Evolutionary conservation across 2,329 filamentous ascomycete genomes (phyloP).

Genomic region (Lecanicillium sp.): DNA sequence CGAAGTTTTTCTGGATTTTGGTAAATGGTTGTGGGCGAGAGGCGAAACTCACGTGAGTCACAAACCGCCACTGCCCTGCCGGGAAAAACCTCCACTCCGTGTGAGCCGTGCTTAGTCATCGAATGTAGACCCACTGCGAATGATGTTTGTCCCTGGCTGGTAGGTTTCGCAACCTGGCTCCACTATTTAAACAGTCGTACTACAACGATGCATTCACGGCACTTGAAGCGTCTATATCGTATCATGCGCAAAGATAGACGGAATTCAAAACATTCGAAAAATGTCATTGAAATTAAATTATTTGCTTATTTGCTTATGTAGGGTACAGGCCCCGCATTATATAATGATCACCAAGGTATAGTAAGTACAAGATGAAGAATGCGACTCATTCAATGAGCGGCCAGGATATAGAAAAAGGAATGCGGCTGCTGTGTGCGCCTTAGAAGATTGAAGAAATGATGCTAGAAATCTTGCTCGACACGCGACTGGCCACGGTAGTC

Average conservation of each 20-base stretch:
- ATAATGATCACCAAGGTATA: background rate
- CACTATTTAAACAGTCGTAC: too few relatives aligned
- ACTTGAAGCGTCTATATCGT: too few relatives aligned
- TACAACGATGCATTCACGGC: too few relatives aligned
- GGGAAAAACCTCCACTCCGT: slow-evolving; percentile 8
- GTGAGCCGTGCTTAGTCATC: background rate
- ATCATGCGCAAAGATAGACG: too few relatives aligned
- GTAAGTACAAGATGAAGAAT: background rate
- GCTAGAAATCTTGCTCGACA: slow-evolving; percentile 8
- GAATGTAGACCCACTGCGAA: background rate
- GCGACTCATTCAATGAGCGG: background rate
- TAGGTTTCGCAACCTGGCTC: too few relatives aligned
- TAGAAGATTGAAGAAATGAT: slow-evolving; percentile 9
- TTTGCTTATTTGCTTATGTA: background rate
- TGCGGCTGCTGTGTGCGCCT: background rate
- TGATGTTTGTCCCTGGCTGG: too few relatives aligned
- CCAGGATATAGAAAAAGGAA: background rate
- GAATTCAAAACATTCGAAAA: too few relatives aligned
- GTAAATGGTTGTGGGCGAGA: slow-evolving; percentile 33
- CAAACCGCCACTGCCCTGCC: slow-evolving; percentile 12
- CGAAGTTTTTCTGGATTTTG: slow-evolving; percentile 33
- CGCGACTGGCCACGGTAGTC: slow-evolving; percentile 9
- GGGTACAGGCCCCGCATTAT: background rate
- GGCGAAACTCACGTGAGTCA: slow-evolving; percentile 32
- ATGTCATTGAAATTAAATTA: background rate